Base-by-base conservation (phyloP, 257 asterid genomes). In the Solanum appendiculatum region DNA sequence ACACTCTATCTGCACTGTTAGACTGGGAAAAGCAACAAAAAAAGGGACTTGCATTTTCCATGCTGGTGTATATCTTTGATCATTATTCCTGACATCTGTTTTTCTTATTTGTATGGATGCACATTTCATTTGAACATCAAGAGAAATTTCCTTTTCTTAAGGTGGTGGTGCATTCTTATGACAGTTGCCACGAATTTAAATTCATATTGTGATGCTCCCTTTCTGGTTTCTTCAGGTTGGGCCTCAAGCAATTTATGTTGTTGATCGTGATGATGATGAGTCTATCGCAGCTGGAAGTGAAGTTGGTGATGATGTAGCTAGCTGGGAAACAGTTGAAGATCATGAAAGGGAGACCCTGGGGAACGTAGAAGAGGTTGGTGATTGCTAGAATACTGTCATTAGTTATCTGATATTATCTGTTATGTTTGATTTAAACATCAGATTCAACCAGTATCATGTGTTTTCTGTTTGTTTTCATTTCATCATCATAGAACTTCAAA, bases 271-370 rank as follows among this genome's bases (percentile, higher is more conserved):
- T 91, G 99, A 96, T 84, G 99, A 97, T 87, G 99, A 96, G 83
- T 96, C 99, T 70, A 73, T 95, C 60, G 96, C 94, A 68, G 95
- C 87, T 87, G 99, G 98, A 91, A 97, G 98, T 92, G 94, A 94
- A 83, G 94, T 88, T 83, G 93, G 95, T 51, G 96, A 95, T 87
- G 99, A 91, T 91, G 98, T 94, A 15, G 98, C 96, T 84, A 97
- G 99, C 95, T 97, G 99, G 99, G 99, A 97, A 93, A 97, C 99
- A 84, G 94, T 97, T 90, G 99, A 96, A 64, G 99, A 96, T 90
- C 94, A 94, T 85, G 94, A 91, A 64, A 63, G 86, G 86, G 95
- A 94, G 84, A 85, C 86, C 91, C 91, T 88, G 83, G 93, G 90
- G 68, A 88, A 90, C 92, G 88, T 87, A 9, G 89, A 63, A 31